phyloP scores from a whole-genome alignment of 495 filamentous ascomycete species.

The Choiromyces venosus region DNA sequence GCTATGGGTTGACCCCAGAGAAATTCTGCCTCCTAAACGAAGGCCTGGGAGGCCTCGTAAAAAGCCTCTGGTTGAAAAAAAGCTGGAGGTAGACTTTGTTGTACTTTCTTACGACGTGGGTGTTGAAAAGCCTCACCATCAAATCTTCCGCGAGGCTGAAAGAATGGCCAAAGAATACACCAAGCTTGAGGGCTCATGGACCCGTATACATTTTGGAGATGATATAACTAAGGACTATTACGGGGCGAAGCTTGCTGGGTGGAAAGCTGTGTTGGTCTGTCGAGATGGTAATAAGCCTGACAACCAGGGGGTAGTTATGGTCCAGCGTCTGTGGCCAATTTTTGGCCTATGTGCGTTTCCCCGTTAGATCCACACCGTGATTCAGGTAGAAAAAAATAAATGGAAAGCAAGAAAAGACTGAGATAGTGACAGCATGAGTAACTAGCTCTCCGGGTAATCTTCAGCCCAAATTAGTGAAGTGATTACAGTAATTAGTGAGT shows the following conservation, averaged over 20 bases:
- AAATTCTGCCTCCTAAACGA: not conserved
- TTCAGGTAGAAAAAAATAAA: not conserved
- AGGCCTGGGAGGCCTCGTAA: not conserved
- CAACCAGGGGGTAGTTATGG: not conserved
- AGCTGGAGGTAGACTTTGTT: slow-evolving; percentile 58
- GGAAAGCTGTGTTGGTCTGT: slow-evolving; percentile 55
- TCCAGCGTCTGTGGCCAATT: not conserved
- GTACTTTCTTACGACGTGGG: slow-evolving; percentile 71
- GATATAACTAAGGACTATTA: slow-evolving; percentile 58
- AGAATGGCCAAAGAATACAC: slow-evolving; percentile 41
- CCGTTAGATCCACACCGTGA: not conserved
- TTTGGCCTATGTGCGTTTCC: not conserved
- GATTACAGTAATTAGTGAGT: not conserved
- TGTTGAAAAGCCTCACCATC: slow-evolving; percentile 57
- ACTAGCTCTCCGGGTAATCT: not conserved
- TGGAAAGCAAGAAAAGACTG: not conserved
- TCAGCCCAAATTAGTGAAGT: not conserved
- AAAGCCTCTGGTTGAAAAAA: not conserved
- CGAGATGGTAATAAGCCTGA: slow-evolving; percentile 3
- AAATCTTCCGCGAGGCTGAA: slow-evolving; percentile 61
- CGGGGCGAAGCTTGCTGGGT: slow-evolving; percentile 58
- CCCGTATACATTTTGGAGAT: slow-evolving; percentile 63
- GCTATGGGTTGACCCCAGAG: not conserved
- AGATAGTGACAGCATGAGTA: not conserved
- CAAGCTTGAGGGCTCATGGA: slow-evolving; percentile 41